phyloP scores from a whole-genome alignment of 2,329 filamentous ascomycete genomes.

The Coniochaeta sp. region DNA sequence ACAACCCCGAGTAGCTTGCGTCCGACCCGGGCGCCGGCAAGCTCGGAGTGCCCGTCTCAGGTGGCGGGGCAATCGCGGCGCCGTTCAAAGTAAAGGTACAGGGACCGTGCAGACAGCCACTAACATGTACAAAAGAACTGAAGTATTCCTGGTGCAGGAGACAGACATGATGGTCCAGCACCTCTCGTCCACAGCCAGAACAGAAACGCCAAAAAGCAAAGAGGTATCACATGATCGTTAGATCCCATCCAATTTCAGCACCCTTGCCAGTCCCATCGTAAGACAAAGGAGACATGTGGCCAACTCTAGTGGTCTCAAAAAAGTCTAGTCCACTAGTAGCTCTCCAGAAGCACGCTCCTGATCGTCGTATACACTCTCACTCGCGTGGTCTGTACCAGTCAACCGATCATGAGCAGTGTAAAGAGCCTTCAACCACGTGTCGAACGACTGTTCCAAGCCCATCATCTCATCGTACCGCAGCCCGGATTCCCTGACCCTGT shows the following conservation, averaged over 20 bases:
- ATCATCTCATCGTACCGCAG: constrained; percentile 18
- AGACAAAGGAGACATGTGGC: not conserved
- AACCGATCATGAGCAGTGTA: constrained; percentile 36
- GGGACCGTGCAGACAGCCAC: not conserved
- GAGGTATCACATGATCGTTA: not conserved
- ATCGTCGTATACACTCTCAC: constrained; percentile 23
- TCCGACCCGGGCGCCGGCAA: too few relatives aligned
- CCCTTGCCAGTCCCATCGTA: not conserved
- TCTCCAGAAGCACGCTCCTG: not conserved
- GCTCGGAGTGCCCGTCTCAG: too few relatives aligned
- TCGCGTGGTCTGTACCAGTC: constrained; percentile 16
- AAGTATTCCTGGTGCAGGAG: not conserved
- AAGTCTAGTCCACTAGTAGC: constrained; percentile 4
- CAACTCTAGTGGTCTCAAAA: not conserved
- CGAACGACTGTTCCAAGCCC: constrained; percentile 34
- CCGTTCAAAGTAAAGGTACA: too few relatives aligned
- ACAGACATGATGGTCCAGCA: not conserved
- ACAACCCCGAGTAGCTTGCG: too few relatives aligned
- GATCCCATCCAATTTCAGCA: not conserved
- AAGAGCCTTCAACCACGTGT: constrained; percentile 42
- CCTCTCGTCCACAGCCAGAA: not conserved
- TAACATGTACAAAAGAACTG: not conserved
- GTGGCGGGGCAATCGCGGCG: too few relatives aligned
- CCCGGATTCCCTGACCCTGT: constrained; percentile 28
- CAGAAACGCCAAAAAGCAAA: constrained; percentile 1